phyloP scores from a whole-genome alignment of 306 rosid genomes.

The Cucurbita ficifolia region DNA sequence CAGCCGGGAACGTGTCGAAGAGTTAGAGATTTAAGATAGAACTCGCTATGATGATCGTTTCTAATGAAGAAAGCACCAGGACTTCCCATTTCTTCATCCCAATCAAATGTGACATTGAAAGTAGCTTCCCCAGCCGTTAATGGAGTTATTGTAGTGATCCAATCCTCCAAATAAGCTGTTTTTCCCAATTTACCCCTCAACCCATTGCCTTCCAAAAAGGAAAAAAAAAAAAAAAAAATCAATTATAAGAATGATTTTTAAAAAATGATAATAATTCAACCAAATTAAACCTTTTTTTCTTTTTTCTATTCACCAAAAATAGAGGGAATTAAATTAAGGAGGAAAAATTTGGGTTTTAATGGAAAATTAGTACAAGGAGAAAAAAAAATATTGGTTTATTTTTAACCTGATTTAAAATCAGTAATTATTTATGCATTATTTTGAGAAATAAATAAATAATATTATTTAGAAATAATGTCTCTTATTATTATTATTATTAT shows the following conservation, averaged over 20 bases:
- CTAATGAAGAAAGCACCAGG: slow-evolving; percentile 44
- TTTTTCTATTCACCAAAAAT: background rate
- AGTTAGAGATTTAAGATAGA: slow-evolving; percentile 43
- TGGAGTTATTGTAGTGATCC: slow-evolving; percentile 23
- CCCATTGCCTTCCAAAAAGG: background rate
- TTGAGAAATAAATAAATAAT: no score
- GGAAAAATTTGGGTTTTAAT: background rate
- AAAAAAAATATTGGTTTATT: background rate
- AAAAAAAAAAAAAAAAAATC: no score
- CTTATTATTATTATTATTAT: no score
- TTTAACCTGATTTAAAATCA: no score
- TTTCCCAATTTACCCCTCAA: slow-evolving; percentile 43
- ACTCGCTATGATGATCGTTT: slow-evolving; percentile 34
- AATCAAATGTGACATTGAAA: slow-evolving; percentile 33
- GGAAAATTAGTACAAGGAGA: background rate
- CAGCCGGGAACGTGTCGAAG: slow-evolving; percentile 37
- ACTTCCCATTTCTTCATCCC: slow-evolving; percentile 27
- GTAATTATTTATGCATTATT: no score
- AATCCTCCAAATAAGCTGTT: slow-evolving; percentile 35
- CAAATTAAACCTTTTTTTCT: no score
- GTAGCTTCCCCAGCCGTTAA: slow-evolving; percentile 28
- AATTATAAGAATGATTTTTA: no score
- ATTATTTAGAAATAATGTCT: no score
- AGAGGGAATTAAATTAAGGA: background rate
- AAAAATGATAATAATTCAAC: no score